Conservation (phyloP, 371 early-diverging fungal genomes). For the Dichotomocladium elegans region DNA sequence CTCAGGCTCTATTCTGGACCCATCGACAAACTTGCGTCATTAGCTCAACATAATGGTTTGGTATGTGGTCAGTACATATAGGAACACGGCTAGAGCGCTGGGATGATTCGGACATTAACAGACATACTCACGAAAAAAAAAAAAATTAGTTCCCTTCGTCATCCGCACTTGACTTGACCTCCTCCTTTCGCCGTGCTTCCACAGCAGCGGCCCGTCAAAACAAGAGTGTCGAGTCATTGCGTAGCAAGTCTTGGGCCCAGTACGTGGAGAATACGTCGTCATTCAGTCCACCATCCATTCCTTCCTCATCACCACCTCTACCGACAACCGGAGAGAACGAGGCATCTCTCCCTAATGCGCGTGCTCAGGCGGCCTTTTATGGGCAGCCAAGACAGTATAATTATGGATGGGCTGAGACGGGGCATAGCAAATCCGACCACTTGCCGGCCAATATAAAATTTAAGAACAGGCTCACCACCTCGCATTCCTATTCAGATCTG, state of each 20-base stretch:
- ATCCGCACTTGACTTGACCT: conserved; percentile 38
- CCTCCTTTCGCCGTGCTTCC: conserved; percentile 22
- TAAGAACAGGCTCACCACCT: conserved; percentile 9
- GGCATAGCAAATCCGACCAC: conserved; percentile 1
- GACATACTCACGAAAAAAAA: background rate
- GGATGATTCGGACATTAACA: background rate
- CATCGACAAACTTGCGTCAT: conserved; percentile 2
- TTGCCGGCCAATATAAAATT: conserved; percentile 6
- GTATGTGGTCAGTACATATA: too few relatives aligned
- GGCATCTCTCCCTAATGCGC: conserved; percentile 12
- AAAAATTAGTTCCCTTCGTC: conserved; percentile 33
- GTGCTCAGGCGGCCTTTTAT: conserved; percentile 30
- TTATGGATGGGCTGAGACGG: conserved; percentile 26
- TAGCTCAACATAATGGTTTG: background rate
- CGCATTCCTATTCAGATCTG: conserved; percentile 25
- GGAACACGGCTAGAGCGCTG: too few relatives aligned
- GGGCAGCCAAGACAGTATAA: conserved; percentile 22
- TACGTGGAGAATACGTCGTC: conserved; percentile 21
- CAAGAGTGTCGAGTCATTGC: conserved; percentile 35
- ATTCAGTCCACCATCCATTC: background rate
- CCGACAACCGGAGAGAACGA: too few relatives aligned
- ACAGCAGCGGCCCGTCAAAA: conserved; percentile 32
- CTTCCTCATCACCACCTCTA: too few relatives aligned
- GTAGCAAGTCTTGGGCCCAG: conserved; percentile 50
- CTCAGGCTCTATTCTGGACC: conserved; percentile 4